These are phyloP conservation scores for Blastobotrys aristatus DNA, from an alignment of 1,139 yeast species.

Conservation along the genomic window DNA sequence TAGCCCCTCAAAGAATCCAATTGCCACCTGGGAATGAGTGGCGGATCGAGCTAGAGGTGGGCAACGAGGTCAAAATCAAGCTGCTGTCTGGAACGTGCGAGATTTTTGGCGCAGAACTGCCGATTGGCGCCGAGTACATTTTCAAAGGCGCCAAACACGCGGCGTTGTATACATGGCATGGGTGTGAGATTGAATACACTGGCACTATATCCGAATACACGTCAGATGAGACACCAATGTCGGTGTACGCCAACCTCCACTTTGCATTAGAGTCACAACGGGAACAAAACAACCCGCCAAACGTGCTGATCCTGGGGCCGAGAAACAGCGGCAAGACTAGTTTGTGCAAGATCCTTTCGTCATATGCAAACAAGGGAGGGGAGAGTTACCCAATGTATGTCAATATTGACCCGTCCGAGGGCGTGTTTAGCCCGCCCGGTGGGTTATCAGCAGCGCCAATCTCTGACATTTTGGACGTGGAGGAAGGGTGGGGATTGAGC, in stretches of 20 bases:
- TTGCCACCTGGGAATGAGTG: conserved; percentile 49
- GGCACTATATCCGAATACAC: conserved; percentile 49
- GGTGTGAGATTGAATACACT: conserved; percentile 43
- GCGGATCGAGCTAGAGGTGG: conserved; percentile 65
- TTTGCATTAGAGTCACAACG: conserved; percentile 68
- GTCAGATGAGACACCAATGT: conserved; percentile 67
- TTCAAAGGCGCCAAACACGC: conserved; percentile 52
- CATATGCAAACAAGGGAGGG: conserved; percentile 73
- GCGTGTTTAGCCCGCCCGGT: conserved; percentile 80
- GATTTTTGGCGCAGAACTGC: conserved; percentile 87
- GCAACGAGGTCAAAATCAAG: conserved; percentile 49
- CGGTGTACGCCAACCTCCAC: conserved; percentile 61
- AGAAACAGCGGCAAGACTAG: conserved; percentile 73
- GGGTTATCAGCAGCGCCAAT: conserved; percentile 79
- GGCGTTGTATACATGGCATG: conserved; percentile 56
- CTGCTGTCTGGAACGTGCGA: conserved; percentile 70
- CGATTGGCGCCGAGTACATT: conserved; percentile 59
- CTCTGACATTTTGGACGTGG: conserved; percentile 75
- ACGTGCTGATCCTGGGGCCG: conserved; percentile 70
- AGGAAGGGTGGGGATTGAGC: conserved; percentile 79
- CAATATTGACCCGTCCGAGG: conserved; percentile 78
- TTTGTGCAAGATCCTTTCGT: conserved; percentile 58
- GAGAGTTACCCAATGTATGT: conserved; percentile 59
- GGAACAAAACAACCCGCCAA: conserved; percentile 40
- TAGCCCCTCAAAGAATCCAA: background rate